Conservation (phyloP, 2,329 filamentous ascomycete species). For the Ophiostoma sp. region DNA sequence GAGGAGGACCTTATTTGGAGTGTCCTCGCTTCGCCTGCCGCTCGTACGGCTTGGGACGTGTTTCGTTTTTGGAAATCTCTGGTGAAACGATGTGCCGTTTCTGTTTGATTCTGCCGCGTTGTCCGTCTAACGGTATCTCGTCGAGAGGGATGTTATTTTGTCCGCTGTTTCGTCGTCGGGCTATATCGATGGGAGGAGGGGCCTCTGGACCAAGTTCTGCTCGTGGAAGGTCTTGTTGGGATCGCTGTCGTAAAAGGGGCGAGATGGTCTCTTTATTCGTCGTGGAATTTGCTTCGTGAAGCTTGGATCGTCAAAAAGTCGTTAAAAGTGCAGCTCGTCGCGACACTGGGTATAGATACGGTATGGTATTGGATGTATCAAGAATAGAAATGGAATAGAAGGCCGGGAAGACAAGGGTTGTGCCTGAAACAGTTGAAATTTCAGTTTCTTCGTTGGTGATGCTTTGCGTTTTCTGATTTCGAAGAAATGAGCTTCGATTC, state of each 20-base stretch:
- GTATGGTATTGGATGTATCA: not conserved
- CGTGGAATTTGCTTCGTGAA: not conserved
- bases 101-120: not conserved
- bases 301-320: not conserved
- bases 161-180: not conserved
- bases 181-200: not conserved
- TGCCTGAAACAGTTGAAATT: not conserved
- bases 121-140: not conserved
- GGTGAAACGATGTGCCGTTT: not conserved
- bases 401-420: not conserved
- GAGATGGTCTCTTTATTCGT: not conserved
- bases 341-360: not conserved
- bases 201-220: not conserved
- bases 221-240: too few relatives aligned
- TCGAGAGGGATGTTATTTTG: too few relatives aligned
- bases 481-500: conserved; percentile 23
- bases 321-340: not conserved
- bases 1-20: not conserved
- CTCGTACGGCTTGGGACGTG: not conserved
- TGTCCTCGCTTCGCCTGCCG: conserved; percentile 10
- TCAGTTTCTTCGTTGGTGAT: not conserved
- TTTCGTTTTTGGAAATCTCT: not conserved
- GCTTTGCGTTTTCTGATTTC: conserved; percentile 3
- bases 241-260: not conserved
- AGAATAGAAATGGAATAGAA: not conserved